Conservation (phyloP, 139 green algal species). For the Coelastrella sp. region DNA sequence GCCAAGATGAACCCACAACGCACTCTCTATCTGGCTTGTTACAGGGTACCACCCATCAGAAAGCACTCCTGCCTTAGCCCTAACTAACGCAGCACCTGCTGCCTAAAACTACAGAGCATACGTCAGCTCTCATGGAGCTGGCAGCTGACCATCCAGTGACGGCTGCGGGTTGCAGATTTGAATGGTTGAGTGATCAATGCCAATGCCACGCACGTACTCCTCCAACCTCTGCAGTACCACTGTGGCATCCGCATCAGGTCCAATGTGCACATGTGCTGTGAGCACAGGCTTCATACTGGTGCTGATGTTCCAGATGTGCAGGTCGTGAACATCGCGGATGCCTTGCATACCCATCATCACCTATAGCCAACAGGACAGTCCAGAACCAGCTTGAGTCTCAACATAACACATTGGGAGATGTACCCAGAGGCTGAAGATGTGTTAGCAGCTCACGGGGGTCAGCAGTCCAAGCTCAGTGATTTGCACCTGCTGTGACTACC, state of each 20-base stretch:
- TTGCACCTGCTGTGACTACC: too few relatives aligned
- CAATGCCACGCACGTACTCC: slow-evolving; percentile 55
- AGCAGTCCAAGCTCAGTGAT: too few relatives aligned
- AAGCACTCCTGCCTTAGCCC: too few relatives aligned
- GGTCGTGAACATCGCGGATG: slow-evolving; percentile 88
- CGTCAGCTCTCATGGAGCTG: background rate
- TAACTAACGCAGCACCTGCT: background rate
- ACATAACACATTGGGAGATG: background rate
- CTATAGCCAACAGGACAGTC: background rate
- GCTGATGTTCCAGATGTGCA: slow-evolving; percentile 94
- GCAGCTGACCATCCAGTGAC: background rate
- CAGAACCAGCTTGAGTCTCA: background rate
- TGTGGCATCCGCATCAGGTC: slow-evolving; percentile 40
- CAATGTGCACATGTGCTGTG: slow-evolving; percentile 79
- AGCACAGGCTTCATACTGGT: slow-evolving; percentile 81
- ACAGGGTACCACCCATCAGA: too few relatives aligned
- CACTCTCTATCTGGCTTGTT: too few relatives aligned
- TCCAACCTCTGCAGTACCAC: slow-evolving; percentile 63
- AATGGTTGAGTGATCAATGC: slow-evolving; percentile 87
- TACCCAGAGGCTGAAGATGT: background rate
- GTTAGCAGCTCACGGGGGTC: too few relatives aligned
- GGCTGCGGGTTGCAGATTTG: slow-evolving; percentile 71
- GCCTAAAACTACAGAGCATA: background rate
- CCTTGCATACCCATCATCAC: slow-evolving; percentile 63
- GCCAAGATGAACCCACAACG: too few relatives aligned